These are phyloP conservation scores for Liriodendron chinense DNA, from an alignment of 164 flowering plant genomes.

Conservation along the genomic window DNA sequence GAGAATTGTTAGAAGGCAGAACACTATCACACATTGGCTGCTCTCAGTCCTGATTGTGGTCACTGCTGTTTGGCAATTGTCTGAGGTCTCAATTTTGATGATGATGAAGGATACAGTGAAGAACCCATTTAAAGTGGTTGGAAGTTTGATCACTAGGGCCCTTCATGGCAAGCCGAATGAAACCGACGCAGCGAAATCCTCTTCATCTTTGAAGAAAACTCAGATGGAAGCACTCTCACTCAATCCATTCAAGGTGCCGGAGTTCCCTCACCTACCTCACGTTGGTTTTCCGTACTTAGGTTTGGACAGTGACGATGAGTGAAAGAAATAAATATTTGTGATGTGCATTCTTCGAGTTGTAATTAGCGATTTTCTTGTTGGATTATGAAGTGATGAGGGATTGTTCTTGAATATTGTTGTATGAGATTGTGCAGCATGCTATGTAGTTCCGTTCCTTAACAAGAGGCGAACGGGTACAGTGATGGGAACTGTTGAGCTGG, in stretches of 20 bases:
- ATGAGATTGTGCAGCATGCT: no score
- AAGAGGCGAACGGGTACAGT: no score
- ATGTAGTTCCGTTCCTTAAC: no score
- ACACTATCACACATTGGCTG: constrained; percentile 60
- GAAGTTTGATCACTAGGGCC: constrained; percentile 34
- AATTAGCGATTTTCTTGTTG: background rate
- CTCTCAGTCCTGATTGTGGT: constrained; percentile 57
- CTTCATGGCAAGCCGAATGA: constrained; percentile 15
- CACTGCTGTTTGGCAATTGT: constrained; percentile 69
- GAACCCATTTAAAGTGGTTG: constrained; percentile 55
- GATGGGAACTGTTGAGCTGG: no score
- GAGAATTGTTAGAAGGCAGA: constrained; percentile 59
- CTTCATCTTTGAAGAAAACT: constrained; percentile 7
- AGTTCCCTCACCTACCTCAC: constrained; percentile 33
- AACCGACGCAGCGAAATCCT: constrained; percentile 6
- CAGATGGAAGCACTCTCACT: constrained; percentile 12
- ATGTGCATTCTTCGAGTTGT: background rate
- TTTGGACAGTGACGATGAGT: background rate
- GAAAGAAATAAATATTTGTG: background rate
- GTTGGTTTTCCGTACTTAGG: constrained; percentile 33
- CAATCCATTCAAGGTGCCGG: constrained; percentile 40
- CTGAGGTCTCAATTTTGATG: constrained; percentile 64
- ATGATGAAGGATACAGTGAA: constrained; percentile 45
- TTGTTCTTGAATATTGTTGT: no score
- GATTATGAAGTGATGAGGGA: background rate